Conservation (phyloP, 2,329 filamentous ascomycete species). For the Esteya vermicola region DNA sequence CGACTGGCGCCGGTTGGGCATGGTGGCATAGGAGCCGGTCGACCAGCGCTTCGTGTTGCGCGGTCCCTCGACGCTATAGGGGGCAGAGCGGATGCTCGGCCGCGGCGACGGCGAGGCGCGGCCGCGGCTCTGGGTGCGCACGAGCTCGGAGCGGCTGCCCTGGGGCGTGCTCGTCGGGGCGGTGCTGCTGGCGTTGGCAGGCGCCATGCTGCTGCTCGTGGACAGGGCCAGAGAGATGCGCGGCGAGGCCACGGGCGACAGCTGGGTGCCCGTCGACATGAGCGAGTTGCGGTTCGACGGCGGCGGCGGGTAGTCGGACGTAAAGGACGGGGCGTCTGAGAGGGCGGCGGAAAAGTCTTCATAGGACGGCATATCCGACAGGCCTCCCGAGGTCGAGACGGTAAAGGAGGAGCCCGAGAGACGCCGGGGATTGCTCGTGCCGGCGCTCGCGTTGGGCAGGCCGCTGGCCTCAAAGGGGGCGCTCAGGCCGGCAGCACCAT, state of each 20-base stretch:
- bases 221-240: too few relatives aligned
- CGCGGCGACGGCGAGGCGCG: conserved; percentile 59
- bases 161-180: too few relatives aligned
- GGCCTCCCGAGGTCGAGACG: conserved; percentile 49
- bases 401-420: conserved; percentile 64
- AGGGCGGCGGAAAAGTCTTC: conserved; percentile 55
- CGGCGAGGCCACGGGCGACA: conserved; percentile 61
- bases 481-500: too few relatives aligned
- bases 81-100: conserved; percentile 51
- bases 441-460: too few relatives aligned
- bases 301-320: conserved; percentile 51
- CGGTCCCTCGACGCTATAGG: conserved; percentile 53
- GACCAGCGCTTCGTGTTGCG: conserved; percentile 65
- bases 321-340: conserved; percentile 54
- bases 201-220: too few relatives aligned
- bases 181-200: too few relatives aligned
- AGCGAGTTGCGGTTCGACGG: conserved; percentile 55
- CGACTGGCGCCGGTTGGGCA: conserved; percentile 38
- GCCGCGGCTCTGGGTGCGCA: conserved; percentile 51
- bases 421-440: conserved; percentile 43
- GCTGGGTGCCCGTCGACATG: conserved; percentile 54
- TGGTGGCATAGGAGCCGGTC: conserved; percentile 54
- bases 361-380: conserved; percentile 56
- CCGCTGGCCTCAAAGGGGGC: conserved; percentile 34
- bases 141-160: conserved; percentile 40